Evolutionary conservation across 2,329 filamentous ascomycete species (phyloP).

Genomic region (Scortechinia acanthostroma): DNA sequence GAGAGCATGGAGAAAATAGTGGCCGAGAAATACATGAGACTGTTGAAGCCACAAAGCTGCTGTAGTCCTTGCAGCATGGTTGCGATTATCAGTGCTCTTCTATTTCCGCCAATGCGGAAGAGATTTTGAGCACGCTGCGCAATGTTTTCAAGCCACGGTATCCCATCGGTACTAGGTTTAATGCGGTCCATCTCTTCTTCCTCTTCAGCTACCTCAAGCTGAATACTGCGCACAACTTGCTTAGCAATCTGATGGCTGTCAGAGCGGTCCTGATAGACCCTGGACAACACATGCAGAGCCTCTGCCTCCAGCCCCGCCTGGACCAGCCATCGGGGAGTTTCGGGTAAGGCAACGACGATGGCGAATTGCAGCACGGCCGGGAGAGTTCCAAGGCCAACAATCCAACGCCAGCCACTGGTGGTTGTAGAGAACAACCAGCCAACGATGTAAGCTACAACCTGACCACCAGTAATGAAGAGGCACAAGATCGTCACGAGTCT

Average conservation of each 20-base stretch:
- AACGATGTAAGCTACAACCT: slow-evolving; percentile 1
- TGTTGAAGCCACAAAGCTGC: slow-evolving; percentile 2
- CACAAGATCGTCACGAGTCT: background rate
- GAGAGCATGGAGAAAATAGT: slow-evolving; percentile 1
- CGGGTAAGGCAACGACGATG: background rate
- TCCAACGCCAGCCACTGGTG: background rate
- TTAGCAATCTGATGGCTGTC: background rate
- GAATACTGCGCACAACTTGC: background rate
- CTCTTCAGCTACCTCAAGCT: background rate
- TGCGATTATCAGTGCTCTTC: background rate
- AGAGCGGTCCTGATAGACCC: background rate
- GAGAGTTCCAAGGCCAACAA: background rate
- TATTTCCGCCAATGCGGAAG: slow-evolving; percentile 4
- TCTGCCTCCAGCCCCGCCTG: background rate
- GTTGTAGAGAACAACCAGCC: slow-evolving; percentile 11
- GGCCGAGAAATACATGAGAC: slow-evolving; percentile 1
- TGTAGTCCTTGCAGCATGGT: background rate
- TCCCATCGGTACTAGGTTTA: slow-evolving; percentile 8
- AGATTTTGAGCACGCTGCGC: slow-evolving; percentile 17
- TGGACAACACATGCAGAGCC: background rate
- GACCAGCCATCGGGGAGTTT: background rate
- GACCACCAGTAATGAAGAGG: background rate
- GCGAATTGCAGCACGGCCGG: background rate
- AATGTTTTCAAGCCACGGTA: slow-evolving; percentile 15
- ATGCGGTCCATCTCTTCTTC: slow-evolving; percentile 8